A percentile compares a stretch with the other conserved stretches of the same genome.
Evolutionary conservation across 2,329 filamentous ascomycete genomes (phyloP).

Genomic region (Ophiostoma sp.): DNA sequence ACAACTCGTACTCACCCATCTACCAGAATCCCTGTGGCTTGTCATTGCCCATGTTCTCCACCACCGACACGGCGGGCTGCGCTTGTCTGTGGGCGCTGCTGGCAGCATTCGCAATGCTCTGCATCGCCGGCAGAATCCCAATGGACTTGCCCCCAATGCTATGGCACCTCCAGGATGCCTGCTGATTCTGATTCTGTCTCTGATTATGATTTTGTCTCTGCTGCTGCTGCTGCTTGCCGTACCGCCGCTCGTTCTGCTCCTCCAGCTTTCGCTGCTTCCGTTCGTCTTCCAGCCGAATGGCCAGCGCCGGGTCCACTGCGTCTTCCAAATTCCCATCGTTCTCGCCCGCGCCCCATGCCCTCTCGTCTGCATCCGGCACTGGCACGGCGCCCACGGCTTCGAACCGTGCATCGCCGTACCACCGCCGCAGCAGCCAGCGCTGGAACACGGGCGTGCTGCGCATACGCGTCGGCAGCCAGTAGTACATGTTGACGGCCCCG

Average conservation of each 20-base stretch:
- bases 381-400: conserved; percentile 22
- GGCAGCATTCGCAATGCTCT: background rate
- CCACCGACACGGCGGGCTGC: background rate
- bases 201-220: background rate
- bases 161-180: background rate
- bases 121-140: background rate
- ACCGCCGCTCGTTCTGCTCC: background rate
- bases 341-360: background rate
- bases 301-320: background rate
- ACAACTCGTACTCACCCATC: too few species aligned
- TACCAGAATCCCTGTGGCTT: conserved; percentile 11
- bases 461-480: conserved; percentile 25
- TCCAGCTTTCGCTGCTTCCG: background rate
- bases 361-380: background rate
- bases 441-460: conserved; percentile 23
- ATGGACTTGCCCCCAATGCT: background rate
- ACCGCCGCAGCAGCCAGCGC: conserved; percentile 24
- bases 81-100: background rate
- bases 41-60: background rate
- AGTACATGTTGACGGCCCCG: conserved; percentile 25
- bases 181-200: background rate
- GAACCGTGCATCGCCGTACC: conserved; percentile 26
- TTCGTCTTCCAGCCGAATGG: background rate
- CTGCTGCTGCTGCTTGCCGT: background rate
- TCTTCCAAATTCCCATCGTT: background rate